Percentiles rank a stretch among this genome's conserved stretches.
These are phyloP conservation scores for Salix udensis DNA, from an alignment of 345 rosid species.

Conservation along the genomic window DNA sequence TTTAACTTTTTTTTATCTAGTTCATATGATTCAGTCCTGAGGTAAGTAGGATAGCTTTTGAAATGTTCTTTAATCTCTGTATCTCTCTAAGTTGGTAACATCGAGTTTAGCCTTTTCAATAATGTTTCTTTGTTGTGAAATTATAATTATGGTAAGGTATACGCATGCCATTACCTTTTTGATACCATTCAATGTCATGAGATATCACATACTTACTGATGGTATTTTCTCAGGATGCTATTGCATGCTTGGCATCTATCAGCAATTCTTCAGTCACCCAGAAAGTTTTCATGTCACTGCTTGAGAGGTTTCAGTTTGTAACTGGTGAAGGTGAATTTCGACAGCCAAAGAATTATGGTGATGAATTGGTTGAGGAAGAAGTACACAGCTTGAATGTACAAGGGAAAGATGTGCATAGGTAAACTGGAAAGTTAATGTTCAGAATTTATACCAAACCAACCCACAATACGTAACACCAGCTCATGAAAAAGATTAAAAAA, in stretches of 20 bases:
- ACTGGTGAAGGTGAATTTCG: slow-evolving; percentile 42
- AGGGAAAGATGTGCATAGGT: slow-evolving; percentile 55
- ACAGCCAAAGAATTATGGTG: slow-evolving; percentile 22
- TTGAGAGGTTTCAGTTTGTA: slow-evolving; percentile 53
- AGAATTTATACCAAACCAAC: background rate
- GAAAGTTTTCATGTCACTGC: slow-evolving; percentile 51
- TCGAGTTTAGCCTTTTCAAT: background rate
- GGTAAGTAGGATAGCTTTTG: background rate
- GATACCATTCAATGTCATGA: background rate
- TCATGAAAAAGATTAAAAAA: background rate
- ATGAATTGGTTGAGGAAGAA: slow-evolving; percentile 36
- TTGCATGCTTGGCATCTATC: slow-evolving; percentile 78
- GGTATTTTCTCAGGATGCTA: slow-evolving; percentile 61
- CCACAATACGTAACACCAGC: background rate
- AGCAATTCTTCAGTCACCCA: slow-evolving; percentile 61
- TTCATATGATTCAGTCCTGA: background rate
- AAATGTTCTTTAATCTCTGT: background rate
- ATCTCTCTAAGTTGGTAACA: background rate
- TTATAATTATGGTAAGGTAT: background rate
- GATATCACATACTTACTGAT: slow-evolving; percentile 11
- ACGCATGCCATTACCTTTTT: background rate
- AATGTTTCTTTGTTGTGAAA: background rate
- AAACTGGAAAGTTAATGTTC: slow-evolving; percentile 6
- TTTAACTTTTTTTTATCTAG: background rate
- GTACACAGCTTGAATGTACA: slow-evolving; percentile 22